Conservation (phyloP, 129 eudicot genomes). For the Pseudognaphalium luteoalbum region DNA sequence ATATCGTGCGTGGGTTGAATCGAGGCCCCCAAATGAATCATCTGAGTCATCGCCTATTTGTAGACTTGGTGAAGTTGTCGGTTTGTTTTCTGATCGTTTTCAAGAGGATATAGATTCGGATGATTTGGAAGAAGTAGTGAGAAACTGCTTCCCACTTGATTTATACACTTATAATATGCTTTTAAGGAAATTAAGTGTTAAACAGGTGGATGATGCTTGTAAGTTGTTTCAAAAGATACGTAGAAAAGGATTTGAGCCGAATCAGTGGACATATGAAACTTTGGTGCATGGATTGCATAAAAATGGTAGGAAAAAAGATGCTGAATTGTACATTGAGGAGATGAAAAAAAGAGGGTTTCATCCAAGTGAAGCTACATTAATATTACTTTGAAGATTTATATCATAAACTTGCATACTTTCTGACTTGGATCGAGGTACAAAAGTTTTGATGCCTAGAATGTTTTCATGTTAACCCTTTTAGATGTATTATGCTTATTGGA, state of each 20-base stretch:
- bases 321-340: conserved; percentile 49
- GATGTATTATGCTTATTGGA: background rate
- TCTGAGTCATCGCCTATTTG: conserved; percentile 35
- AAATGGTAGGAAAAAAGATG: conserved; percentile 57
- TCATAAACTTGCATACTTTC: conserved; percentile 2
- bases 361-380: conserved; percentile 39
- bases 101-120: conserved; percentile 28
- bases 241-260: conserved; percentile 64
- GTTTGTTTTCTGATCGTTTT: conserved; percentile 50
- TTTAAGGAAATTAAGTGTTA: conserved; percentile 48
- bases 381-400: conserved; percentile 13
- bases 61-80: conserved; percentile 55
- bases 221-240: conserved; percentile 42
- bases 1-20: conserved; percentile 51
- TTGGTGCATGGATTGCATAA: conserved; percentile 54
- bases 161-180: conserved; percentile 62
- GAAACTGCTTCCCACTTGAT: conserved; percentile 54
- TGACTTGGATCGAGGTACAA: conserved; percentile 18
- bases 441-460: background rate
- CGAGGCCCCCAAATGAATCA: conserved; percentile 32
- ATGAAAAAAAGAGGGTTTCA: conserved; percentile 57
- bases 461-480: background rate
- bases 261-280: conserved; percentile 63
- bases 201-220: conserved; percentile 54
- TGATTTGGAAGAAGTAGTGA: conserved; percentile 58